phyloP scores from a whole-genome alignment of 2,329 filamentous ascomycete genomes.

The Nectriaceae sp. region DNA sequence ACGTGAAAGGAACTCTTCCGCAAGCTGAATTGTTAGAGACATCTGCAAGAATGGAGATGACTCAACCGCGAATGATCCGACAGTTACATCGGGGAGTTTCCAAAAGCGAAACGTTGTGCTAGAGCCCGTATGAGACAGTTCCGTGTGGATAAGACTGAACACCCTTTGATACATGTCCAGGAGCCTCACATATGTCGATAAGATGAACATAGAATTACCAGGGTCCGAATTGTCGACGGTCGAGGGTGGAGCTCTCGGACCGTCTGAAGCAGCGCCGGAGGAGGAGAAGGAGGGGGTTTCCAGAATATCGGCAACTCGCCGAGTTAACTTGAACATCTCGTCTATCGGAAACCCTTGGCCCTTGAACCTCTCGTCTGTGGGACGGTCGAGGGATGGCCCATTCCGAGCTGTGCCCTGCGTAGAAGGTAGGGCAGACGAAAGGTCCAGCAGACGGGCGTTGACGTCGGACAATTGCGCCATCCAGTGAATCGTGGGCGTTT shows the following conservation, averaged over 20 bases:
- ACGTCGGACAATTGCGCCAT: constrained; percentile 43
- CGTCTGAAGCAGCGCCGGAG: constrained; percentile 3
- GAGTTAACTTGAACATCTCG: constrained; percentile 43
- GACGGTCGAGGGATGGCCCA: constrained; percentile 17
- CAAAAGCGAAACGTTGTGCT: constrained; percentile 36
- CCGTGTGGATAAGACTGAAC: constrained; percentile 37
- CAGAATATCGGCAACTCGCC: constrained; percentile 37
- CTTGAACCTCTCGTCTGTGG: constrained; percentile 24
- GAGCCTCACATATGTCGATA: constrained; percentile 41
- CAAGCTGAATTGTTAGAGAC: constrained; percentile 44
- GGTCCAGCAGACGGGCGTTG: constrained; percentile 39
- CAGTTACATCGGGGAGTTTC: constrained; percentile 43
- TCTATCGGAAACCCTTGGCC: constrained; percentile 40
- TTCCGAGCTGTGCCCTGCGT: constrained; percentile 24
- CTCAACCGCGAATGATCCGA: constrained; percentile 43
- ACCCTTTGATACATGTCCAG: constrained; percentile 44
- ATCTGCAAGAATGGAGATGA: constrained; percentile 43
- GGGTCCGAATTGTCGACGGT: constrained; percentile 35
- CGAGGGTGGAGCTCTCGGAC: constrained; percentile 7
- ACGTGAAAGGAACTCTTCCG: constrained; percentile 41
- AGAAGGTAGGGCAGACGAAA: constrained; percentile 36
- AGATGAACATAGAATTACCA: constrained; percentile 39
- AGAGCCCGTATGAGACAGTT: constrained; percentile 32
- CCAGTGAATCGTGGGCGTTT: constrained; percentile 32
- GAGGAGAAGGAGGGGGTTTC: constrained; percentile 25